Evolutionary conservation across 2,329 filamentous ascomycete genomes (phyloP).

Genomic region (Monosporascus sp.): DNA sequence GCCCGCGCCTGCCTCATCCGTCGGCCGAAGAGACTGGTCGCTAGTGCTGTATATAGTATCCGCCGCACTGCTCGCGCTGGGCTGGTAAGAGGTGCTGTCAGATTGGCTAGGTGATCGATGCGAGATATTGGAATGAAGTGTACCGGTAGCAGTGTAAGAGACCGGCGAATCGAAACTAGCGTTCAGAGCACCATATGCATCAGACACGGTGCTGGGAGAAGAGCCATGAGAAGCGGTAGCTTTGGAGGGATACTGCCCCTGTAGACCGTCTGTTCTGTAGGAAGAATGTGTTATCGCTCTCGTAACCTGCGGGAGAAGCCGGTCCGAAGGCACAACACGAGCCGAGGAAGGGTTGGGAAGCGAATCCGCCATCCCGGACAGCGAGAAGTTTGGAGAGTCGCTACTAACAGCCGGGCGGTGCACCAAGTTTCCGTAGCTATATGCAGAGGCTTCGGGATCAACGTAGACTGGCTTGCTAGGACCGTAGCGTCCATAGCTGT

Average conservation of each 20-base stretch:
- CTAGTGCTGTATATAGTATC: constrained; percentile 15
- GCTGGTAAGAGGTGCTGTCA: constrained; percentile 10
- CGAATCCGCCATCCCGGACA: constrained; percentile 36
- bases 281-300: constrained; percentile 26
- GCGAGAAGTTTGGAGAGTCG: constrained; percentile 32
- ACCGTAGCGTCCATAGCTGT: constrained; percentile 24
- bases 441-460: constrained; percentile 26
- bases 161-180: constrained; percentile 16
- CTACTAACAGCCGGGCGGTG: constrained; percentile 28
- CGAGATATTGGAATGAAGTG: constrained; percentile 11
- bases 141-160: constrained; percentile 11
- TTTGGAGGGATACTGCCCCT: constrained; percentile 15
- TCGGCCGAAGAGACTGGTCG: constrained; percentile 14
- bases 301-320: constrained; percentile 30
- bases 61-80: constrained; percentile 4
- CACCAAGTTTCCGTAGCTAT: constrained; percentile 30
- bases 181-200: constrained; percentile 22
- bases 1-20: constrained; percentile 14
- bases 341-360: constrained; percentile 26
- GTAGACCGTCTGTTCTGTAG: constrained; percentile 24
- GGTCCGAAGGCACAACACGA: constrained; percentile 17
- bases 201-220: constrained; percentile 14
- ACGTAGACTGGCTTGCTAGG: constrained; percentile 28
- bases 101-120: constrained; percentile 14
- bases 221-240: constrained; percentile 9